Conservation (phyloP, 768 basidiomycete species). For the Leucosporidium creatinivorum region DNA sequence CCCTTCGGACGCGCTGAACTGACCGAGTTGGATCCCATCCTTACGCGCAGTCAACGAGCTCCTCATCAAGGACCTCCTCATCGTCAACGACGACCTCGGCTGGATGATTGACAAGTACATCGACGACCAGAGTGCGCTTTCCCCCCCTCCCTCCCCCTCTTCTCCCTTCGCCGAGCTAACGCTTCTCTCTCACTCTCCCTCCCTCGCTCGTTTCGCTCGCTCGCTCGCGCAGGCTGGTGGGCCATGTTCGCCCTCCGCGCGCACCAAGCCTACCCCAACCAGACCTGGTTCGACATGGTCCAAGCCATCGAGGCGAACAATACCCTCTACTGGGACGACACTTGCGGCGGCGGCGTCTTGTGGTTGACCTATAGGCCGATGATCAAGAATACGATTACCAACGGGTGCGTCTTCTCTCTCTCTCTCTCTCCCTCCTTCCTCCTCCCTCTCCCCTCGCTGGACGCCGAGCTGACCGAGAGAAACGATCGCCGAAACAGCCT, state of each 20-base stretch:
- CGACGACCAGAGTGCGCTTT: constrained; percentile 21
- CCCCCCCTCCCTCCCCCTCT: not conserved
- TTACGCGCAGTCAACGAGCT: constrained; percentile 20
- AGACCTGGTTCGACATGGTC: constrained; percentile 16
- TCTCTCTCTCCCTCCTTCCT: not conserved
- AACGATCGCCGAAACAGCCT: constrained; percentile 1
- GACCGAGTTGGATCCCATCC: no score
- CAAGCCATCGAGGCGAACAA: constrained; percentile 10
- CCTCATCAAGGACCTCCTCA: constrained; percentile 16
- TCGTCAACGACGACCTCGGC: constrained; percentile 9
- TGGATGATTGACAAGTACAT: constrained; percentile 26
- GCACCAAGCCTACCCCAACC: constrained; percentile 15
- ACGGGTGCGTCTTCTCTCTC: constrained; percentile 5
- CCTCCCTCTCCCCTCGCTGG: no score
- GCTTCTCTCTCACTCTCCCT: not conserved
- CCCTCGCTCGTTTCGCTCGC: not conserved
- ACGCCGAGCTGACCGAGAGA: no score
- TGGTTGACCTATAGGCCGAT: constrained; percentile 14
- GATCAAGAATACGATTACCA: constrained; percentile 25
- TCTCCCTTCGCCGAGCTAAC: not conserved
- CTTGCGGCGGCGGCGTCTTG: constrained; percentile 18
- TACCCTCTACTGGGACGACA: constrained; percentile 17
- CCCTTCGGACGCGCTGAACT: no score
- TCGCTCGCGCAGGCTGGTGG: constrained; percentile 11
- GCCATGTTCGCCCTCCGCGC: constrained; percentile 19